Evolutionary conservation across 2,329 filamentous ascomycete genomes (phyloP).

Genomic region (Diaporthe ampelina): DNA sequence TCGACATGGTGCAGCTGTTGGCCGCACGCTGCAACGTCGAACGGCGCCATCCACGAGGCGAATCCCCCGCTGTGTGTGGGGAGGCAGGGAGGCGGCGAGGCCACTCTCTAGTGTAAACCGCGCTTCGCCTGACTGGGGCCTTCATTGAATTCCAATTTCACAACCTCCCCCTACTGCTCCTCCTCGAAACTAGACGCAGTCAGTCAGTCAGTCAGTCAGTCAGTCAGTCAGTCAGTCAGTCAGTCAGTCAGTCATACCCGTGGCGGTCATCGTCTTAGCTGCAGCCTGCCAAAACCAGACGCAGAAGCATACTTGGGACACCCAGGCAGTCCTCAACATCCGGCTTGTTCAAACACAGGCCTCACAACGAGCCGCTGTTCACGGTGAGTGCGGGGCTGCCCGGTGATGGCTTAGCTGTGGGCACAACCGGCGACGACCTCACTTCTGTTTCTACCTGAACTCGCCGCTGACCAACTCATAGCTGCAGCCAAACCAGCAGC

Average conservation of each 20-base stretch:
- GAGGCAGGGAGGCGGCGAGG: slow-evolving; percentile 17
- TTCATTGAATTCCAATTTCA: slow-evolving; percentile 28
- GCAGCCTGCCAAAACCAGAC: not conserved
- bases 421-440: slow-evolving; percentile 32
- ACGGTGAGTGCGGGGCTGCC: slow-evolving; percentile 41
- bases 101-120: not conserved
- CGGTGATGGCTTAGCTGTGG: slow-evolving; percentile 33
- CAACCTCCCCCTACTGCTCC: no score
- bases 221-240: not conserved
- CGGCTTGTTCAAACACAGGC: not conserved
- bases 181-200: not conserved
- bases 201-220: not conserved
- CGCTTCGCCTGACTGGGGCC: not conserved
- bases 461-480: slow-evolving; percentile 20
- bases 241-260: not conserved
- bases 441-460: not conserved
- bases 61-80: not conserved
- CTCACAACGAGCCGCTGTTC: slow-evolving; percentile 8
- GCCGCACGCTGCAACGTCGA: slow-evolving; percentile 34
- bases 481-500: not conserved
- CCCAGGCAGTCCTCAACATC: not conserved
- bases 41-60: slow-evolving; percentile 10
- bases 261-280: not conserved
- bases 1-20: not conserved
- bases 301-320: not conserved